A percentile compares a stretch with the other conserved stretches of the same genome.
Evolutionary conservation across 768 basidiomycete species (phyloP).

Genomic region (Russula brevipes): DNA sequence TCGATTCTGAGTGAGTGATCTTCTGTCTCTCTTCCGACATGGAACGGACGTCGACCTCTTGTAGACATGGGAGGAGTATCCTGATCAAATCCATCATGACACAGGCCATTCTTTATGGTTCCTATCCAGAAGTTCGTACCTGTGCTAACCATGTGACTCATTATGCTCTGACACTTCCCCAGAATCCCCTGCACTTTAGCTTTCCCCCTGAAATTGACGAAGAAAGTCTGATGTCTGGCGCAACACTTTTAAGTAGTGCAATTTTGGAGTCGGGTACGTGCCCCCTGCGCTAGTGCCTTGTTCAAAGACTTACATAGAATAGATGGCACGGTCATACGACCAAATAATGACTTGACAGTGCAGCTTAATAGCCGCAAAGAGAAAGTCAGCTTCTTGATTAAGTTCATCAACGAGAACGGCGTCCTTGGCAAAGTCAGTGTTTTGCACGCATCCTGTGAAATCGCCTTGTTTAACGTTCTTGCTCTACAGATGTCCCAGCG

Average conservation of each 20-base stretch:
- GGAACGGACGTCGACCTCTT: neutral
- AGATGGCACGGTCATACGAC: conserved; percentile 64
- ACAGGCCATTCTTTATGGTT: conserved; percentile 76
- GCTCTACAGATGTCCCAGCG: conserved; percentile 67
- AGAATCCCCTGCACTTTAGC: conserved; percentile 78
- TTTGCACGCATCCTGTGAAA: neutral
- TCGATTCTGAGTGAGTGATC: conserved; percentile 55
- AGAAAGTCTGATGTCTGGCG: conserved; percentile 73
- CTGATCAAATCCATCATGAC: conserved; percentile 77
- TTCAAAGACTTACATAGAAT: conserved; percentile 3
- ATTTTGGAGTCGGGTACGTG: conserved; percentile 67
- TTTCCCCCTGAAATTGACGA: conserved; percentile 77
- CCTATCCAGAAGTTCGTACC: conserved; percentile 50
- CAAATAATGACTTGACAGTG: conserved; percentile 73
- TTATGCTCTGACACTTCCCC: neutral
- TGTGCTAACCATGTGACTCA: neutral
- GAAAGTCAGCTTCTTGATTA: conserved; percentile 77
- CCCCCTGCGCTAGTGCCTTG: neutral
- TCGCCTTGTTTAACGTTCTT: neutral
- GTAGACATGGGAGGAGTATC: conserved; percentile 56
- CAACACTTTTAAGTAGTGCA: conserved; percentile 65
- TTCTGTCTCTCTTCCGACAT: neutral
- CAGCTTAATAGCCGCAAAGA: conserved; percentile 74
- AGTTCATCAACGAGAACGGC: conserved; percentile 83
- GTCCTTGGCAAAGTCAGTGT: conserved; percentile 64